phyloP scores from a whole-genome alignment of 2,329 filamentous ascomycete species.

The Tolypocladium cylindrosporum region DNA sequence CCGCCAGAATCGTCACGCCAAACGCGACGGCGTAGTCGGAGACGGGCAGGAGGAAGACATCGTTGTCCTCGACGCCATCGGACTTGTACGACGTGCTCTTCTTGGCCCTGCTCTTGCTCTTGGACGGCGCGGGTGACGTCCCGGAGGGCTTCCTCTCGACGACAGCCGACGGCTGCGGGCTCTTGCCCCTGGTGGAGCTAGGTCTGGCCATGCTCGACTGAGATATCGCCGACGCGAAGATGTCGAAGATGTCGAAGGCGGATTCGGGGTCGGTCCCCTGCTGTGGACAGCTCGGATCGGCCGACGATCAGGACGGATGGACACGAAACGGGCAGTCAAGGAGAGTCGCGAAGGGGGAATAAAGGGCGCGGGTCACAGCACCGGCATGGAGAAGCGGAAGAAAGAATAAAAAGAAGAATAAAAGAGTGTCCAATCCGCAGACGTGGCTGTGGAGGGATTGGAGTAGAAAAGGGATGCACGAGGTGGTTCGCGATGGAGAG shows the following conservation, averaged over 20 bases:
- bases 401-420: not conserved
- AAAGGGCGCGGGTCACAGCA: constrained; percentile 1
- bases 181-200: constrained; percentile 24
- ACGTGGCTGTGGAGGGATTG: not conserved
- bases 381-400: constrained; percentile 2
- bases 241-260: not conserved
- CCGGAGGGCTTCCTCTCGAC: constrained; percentile 7
- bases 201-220: constrained; percentile 21
- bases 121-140: constrained; percentile 8
- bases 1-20: constrained; percentile 63
- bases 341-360: constrained; percentile 10
- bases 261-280: not conserved
- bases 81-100: constrained; percentile 55
- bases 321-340: constrained; percentile 5
- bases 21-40: constrained; percentile 75
- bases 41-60: constrained; percentile 77
- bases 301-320: not conserved
- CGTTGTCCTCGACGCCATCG: constrained; percentile 76
- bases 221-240: not conserved
- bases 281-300: not conserved
- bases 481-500: not conserved
- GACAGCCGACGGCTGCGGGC: constrained; percentile 20
- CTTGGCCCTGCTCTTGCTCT: constrained; percentile 27
- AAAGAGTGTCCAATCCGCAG: not conserved
- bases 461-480: constrained; percentile 1